Evolutionary conservation across 192 early-diverging fungal genomes (phyloP), one percentile per base, ranked within the genome.

Genomic region (Coemansia furcata): DNA sequence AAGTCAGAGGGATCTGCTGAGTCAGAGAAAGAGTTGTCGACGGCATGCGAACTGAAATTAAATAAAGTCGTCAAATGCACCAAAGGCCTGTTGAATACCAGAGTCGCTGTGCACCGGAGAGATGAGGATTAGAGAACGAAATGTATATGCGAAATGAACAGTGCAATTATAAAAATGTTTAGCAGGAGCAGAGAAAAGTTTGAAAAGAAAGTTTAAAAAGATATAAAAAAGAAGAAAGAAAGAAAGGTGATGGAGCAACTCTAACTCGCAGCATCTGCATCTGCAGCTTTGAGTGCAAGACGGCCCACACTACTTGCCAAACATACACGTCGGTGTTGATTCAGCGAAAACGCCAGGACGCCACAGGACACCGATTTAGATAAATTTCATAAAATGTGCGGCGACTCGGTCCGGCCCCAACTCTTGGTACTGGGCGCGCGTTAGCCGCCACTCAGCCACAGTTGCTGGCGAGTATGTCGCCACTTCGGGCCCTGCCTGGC

Each of bases 1-100:
- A 96, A 12, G 93, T 93, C 66, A 96, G 78, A 26, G 94, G 89
- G 59, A 91, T 91, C 65, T 86, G 81, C 72, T 71, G 76, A 23
- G 72, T 73, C 38, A 49, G 60, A 26, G 42, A 55, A 30, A 63
- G 15, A 39, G 71, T 80, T 21, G 80, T 68, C 15, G 74, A 68
- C 32, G 83, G 71, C 72, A 73, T 73, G 30, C 23, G 63, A 44
- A 47, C 47, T 59, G 36, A 57, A 57, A 63, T 37, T 33, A 57
- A 66, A 58, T 36, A 57, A 66, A 19, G 52, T 62, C 36, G 70
- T 69, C 60, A 69, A 60, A 42, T 62, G 46, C 44, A 60, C 54
- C 29, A 14, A 15, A 11, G 29, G 3, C 23, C 29, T 55, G 32
- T 55, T 21, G 46, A 19, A 32, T 55, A 55, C 54, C 54, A 55